Base-by-base conservation (phyloP, 2,329 filamentous ascomycete species). In the Mycosphaerella sp. region DNA sequence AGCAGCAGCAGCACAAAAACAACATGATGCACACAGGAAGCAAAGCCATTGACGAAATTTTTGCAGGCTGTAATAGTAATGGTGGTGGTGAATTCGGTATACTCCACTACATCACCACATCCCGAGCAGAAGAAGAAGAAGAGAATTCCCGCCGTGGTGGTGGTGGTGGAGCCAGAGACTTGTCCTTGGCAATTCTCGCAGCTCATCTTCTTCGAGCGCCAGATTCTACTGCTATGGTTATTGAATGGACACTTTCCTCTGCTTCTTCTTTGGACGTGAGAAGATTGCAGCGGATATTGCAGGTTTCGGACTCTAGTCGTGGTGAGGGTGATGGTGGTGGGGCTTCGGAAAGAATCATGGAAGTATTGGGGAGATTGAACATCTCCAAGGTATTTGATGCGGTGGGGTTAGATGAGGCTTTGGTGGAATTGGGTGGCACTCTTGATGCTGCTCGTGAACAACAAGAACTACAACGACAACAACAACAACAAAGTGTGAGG, bases 341-440 rank as follows among this genome's bases (percentile, higher is more conserved):
- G 4, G 26, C 26, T 26, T 4, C 4, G 6, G 26, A 26, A 26
- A 6, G 6, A 26, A 26, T 39, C 11, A 52, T 45, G 31, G 51
- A 47, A 11, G 42, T 68, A n/a, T 67, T 80, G 0, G 74, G 75
- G 26, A 62, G 73, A 1, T 69, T 79, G 3, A 72, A 70, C 56
- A 74, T 79, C 29, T 76, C 77, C 70, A 70, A 76, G 4, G 73
- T 76, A 0, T 80, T 80, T 59, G 76, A 79, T 59, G 70, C 75
- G 39, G 68, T 72, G 7, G 77, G 77, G 0, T 58, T 79, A 26
- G 64, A 68, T 8, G 77, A 80, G 57, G 73, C 73, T 8, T 56
- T 78, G 2, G 62, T 60, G 0, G 77, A 80, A 61, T 56, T 78
- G 36, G 62, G 69, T 29, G 70, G 72, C n/a, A 66, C 50, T 1